Evolutionary conservation across 441 rosid species (phyloP).

Genomic region (Bocquillonia castaneifolia): DNA sequence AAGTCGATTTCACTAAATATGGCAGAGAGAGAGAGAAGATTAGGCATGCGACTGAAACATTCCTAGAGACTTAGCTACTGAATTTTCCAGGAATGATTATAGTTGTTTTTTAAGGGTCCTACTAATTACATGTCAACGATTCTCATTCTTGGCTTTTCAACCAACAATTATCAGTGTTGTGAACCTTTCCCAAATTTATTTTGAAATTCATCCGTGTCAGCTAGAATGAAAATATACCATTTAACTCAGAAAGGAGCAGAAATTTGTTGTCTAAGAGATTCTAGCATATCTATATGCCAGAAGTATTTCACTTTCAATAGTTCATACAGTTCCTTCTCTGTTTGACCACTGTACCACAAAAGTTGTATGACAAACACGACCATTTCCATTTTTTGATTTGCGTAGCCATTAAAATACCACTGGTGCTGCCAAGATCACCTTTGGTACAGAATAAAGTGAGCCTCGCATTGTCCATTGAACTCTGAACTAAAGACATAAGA

Average conservation of each 20-base stretch:
- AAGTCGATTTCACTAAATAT: background rate
- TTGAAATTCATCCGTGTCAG: slow-evolving; percentile 8
- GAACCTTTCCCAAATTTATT: slow-evolving; percentile 2
- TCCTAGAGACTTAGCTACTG: background rate
- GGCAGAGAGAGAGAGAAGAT: background rate
- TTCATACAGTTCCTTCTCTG: slow-evolving; percentile 6
- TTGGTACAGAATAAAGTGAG: slow-evolving; percentile 17
- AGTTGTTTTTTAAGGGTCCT: background rate
- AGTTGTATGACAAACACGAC: background rate
- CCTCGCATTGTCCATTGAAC: slow-evolving; percentile 10
- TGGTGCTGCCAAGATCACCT: background rate
- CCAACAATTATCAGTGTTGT: background rate
- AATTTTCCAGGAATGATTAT: background rate
- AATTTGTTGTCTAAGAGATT: slow-evolving; percentile 13
- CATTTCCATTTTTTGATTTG: slow-evolving; percentile 10
- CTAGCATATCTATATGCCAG: slow-evolving; percentile 8
- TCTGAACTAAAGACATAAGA: background rate
- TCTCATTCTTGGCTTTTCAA: slow-evolving; percentile 7
- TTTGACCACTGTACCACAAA: slow-evolving; percentile 7
- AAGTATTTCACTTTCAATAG: slow-evolving; percentile 12
- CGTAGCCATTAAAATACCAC: slow-evolving; percentile 4
- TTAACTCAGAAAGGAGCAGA: slow-evolving; percentile 6
- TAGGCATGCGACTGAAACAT: background rate
- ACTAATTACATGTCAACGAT: slow-evolving; percentile 4
- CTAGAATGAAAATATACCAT: background rate